Evolutionary conservation across 768 basidiomycete species (phyloP), one percentile per base, ranked within the genome.

Genomic region (Tylopilus intermedius): DNA sequence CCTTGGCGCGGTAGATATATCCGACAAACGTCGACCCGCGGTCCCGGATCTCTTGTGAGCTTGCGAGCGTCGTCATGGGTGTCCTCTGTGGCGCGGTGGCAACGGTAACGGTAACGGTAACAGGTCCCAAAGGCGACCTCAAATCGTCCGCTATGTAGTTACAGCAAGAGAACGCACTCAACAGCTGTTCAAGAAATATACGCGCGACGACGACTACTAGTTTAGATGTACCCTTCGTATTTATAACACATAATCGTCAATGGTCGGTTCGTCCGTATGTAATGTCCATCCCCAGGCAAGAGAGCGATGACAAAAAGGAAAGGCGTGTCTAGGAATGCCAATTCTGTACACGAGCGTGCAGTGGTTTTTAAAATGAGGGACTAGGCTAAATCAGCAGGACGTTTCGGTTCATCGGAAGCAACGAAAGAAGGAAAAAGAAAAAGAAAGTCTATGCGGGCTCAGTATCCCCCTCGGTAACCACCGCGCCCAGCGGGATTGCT

Each of bases 21-120:
- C 80, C 89, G 21, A 88, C 71, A 62, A 92, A 93, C 3, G 76
- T 76, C 1, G 87, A 90, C 10, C 79, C 81, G 18, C 86, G 79
- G 70, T 90, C 90, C 29, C 83, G 76, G 49, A 91, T 79, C 61
- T 90, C 88, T 58, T 85, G 81, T 3, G 89, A 92, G 26, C 77
- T 79, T 29, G 76, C 56, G 39, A 56, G 43, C 38, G 47, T 14
- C 26, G 47, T 13, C 37, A 37, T 15, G 14, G 4, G 35, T 4
- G 35, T 5, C 35, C 15, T 13, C 5, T 37, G 15, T 37, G 35
- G 35, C 32, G 35, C 15, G 30, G 30, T 24, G 24, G 24, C 24
- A 24, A 24, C 5, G 24, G 24, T 5, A 24, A 24, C 24, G 5
- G 18, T 18, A 18, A 18, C 18, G 18, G 18, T 18, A 18, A 18